Percentiles rank a stretch among this genome's conserved stretches.
These are phyloP conservation scores for Laguncularia racemosa DNA, from an alignment of 345 rosid genomes.

Conservation along the genomic window DNA sequence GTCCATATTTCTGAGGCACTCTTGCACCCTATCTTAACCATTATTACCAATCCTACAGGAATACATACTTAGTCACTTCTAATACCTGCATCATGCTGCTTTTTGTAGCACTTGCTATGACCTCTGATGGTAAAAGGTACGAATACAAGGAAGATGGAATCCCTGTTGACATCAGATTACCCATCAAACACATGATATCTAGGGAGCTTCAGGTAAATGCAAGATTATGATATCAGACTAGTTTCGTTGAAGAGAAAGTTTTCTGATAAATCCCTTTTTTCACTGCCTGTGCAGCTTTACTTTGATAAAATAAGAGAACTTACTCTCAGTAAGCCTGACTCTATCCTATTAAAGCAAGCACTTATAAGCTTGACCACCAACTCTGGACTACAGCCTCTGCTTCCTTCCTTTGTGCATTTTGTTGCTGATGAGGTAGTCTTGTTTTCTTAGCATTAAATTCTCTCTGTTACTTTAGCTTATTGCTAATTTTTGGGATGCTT, in stretches of 20 bases:
- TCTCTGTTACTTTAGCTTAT: not conserved
- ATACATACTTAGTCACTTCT: too few relatives aligned
- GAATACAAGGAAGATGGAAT: constrained; percentile 70
- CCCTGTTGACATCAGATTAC: constrained; percentile 39
- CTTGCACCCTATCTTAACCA: not conserved
- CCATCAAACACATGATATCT: constrained; percentile 57
- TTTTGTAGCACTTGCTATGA: constrained; percentile 19
- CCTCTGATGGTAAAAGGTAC: constrained; percentile 47
- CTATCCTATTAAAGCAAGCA: constrained; percentile 59
- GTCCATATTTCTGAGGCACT: not conserved
- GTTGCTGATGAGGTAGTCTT: constrained; percentile 64
- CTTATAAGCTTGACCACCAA: constrained; percentile 61
- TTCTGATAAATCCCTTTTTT: not conserved
- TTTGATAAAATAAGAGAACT: constrained; percentile 60
- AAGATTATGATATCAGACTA: not conserved
- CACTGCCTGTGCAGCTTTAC: constrained; percentile 43
- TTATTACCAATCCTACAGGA: not conserved
- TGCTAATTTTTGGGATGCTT: constrained; percentile 10
- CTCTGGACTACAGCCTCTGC: constrained; percentile 70
- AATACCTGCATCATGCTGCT: not conserved
- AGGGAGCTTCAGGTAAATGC: constrained; percentile 65
- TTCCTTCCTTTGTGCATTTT: constrained; percentile 58
- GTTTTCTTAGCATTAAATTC: constrained; percentile 2
- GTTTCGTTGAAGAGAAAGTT: not conserved
- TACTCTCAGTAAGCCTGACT: constrained; percentile 31